Percentiles rank a stretch among this genome's conserved stretches.
Evolutionary conservation across 768 basidiomycete genomes (phyloP).

Genomic region (Mycena kentingensis): DNA sequence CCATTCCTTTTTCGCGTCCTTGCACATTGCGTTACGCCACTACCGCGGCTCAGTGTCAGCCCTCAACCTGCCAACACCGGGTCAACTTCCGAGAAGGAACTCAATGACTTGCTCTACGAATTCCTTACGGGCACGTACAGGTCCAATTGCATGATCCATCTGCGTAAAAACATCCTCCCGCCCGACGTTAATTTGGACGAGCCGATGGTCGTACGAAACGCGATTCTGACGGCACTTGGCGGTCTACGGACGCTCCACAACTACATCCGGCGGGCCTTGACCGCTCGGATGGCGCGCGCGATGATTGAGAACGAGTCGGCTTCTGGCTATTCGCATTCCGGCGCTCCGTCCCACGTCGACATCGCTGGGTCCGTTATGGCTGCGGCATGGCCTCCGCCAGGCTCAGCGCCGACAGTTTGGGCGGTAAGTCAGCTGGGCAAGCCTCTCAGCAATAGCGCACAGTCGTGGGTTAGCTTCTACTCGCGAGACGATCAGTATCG

Average conservation of each 20-base stretch:
- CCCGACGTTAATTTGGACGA: constrained; percentile 19
- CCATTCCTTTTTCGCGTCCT: constrained; percentile 73
- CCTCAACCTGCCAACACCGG: constrained; percentile 36
- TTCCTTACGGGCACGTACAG: constrained; percentile 70
- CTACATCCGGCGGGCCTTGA: constrained; percentile 62
- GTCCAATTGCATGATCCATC: constrained; percentile 61
- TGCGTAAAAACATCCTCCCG: constrained; percentile 51
- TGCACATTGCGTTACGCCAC: constrained; percentile 62
- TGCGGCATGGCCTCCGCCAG: constrained; percentile 72
- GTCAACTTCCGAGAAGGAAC: constrained; percentile 50
- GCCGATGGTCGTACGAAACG: constrained; percentile 17
- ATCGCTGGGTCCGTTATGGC: constrained; percentile 68
- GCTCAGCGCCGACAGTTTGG: constrained; percentile 55
- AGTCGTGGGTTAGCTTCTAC: constrained; percentile 57
- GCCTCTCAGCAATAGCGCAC: constrained; percentile 54
- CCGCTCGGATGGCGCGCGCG: constrained; percentile 63
- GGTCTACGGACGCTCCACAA: constrained; percentile 64
- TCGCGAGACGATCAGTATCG: constrained; percentile 29
- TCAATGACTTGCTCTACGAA: constrained; percentile 56
- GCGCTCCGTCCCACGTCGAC: constrained; percentile 59
- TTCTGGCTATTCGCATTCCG: constrained; percentile 57
- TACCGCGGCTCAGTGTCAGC: constrained; percentile 66
- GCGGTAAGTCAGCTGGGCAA: constrained; percentile 61
- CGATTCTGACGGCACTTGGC: constrained; percentile 53
- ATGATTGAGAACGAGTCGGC: constrained; percentile 60